Percentiles rank a stretch among this genome's conserved stretches.
Evolutionary conservation across 2,329 filamentous ascomycete genomes (phyloP).

Genomic region (Claviceps purpurea): DNA sequence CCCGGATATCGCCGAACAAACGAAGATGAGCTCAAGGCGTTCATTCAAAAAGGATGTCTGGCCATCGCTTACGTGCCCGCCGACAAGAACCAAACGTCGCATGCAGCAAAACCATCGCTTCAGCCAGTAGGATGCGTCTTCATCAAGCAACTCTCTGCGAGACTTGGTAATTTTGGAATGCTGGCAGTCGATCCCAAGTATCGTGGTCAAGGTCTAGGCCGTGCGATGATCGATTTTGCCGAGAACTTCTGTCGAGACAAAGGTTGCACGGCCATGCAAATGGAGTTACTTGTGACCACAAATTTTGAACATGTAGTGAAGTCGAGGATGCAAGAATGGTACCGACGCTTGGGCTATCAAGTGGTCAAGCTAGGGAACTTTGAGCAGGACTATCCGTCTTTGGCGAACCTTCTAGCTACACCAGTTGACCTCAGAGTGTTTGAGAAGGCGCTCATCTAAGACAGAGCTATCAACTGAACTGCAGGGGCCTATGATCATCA

Average conservation of each 20-base stretch:
- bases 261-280: slow-evolving; percentile 16
- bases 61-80: slow-evolving; percentile 11
- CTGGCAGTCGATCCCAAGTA: slow-evolving; percentile 13
- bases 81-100: background rate
- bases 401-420: slow-evolving; percentile 13
- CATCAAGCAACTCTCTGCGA: slow-evolving; percentile 11
- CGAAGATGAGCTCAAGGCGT: slow-evolving; percentile 9
- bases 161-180: slow-evolving; percentile 16
- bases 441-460: slow-evolving; percentile 12
- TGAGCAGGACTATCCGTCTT: slow-evolving; percentile 14
- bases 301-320: slow-evolving; percentile 15
- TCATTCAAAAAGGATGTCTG: slow-evolving; percentile 12
- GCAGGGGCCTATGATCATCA: background rate
- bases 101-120: background rate
- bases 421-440: slow-evolving; percentile 17
- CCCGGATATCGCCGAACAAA: slow-evolving; percentile 15
- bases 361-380: slow-evolving; percentile 15
- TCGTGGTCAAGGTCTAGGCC: slow-evolving; percentile 14
- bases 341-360: slow-evolving; percentile 15
- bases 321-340: slow-evolving; percentile 15
- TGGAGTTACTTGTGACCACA: slow-evolving; percentile 16
- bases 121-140: slow-evolving; percentile 15
- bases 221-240: slow-evolving; percentile 14
- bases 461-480: background rate
- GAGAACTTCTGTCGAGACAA: slow-evolving; percentile 14